A percentile compares a stretch with the other conserved stretches of the same genome.
These are phyloP conservation scores for Fomitopsis schrenkii DNA, from an alignment of 1,284 basidiomycete genomes.

Conservation along the genomic window DNA sequence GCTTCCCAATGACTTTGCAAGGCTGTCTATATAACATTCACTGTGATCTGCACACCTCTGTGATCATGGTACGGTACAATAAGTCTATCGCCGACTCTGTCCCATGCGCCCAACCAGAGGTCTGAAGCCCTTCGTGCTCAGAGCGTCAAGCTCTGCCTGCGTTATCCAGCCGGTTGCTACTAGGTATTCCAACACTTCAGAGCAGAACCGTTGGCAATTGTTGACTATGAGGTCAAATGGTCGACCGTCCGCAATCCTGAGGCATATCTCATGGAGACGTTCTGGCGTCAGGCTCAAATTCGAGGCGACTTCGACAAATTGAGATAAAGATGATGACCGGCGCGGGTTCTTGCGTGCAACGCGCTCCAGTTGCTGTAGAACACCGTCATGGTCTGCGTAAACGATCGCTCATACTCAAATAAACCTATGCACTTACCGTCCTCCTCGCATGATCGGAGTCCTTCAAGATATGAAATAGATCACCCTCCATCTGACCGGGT, in stretches of 20 bases:
- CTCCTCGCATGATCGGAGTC: no score
- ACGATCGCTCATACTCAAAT: no score
- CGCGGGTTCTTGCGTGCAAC: not conserved
- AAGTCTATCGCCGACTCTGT: not conserved
- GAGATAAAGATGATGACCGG: not conserved
- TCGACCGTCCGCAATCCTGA: not conserved
- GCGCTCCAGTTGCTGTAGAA: no score
- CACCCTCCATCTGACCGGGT: no score
- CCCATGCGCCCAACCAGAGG: not conserved
- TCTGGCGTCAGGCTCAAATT: not conserved
- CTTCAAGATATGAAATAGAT: no score
- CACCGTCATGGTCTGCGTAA: no score
- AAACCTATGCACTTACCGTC: no score
- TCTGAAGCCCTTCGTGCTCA: not conserved
- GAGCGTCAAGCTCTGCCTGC: not conserved
- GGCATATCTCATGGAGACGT: not conserved
- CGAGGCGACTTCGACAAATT: not conserved
- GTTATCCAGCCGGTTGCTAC: not conserved
- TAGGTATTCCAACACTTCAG: not conserved
- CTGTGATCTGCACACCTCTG: no score
- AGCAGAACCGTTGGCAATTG: not conserved
- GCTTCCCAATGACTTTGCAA: no score
- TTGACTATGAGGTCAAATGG: not conserved
- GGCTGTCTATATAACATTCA: no score
- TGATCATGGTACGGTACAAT: no score